These are phyloP conservation scores for Nicotiana knightiana DNA, from an alignment of 257 asterid species.

Conservation along the genomic window DNA sequence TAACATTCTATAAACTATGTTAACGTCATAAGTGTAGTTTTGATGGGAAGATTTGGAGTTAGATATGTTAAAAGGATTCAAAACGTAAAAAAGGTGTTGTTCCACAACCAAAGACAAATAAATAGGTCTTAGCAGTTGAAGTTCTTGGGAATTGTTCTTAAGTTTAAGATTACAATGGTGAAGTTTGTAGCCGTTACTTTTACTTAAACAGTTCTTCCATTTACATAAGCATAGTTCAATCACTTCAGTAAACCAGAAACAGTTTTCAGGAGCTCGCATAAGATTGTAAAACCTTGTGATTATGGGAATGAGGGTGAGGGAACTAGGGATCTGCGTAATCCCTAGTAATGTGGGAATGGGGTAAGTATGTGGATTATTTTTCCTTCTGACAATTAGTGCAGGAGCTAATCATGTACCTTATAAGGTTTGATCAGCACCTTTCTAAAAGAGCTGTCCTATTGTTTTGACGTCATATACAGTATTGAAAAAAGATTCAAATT, in stretches of 20 bases:
- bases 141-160: not conserved
- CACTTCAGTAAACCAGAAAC: not conserved
- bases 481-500: not conserved
- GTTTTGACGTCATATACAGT: not conserved
- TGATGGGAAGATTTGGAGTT: not conserved
- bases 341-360: not conserved
- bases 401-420: not conserved
- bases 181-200: not conserved
- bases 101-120: not conserved
- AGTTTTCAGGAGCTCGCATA: not conserved
- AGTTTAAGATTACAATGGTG: not conserved
- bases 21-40: not conserved
- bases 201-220: not conserved
- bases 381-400: not conserved
- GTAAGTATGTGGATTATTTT: not conserved
- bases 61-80: not conserved
- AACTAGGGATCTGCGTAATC: not conserved
- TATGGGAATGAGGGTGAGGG: not conserved
- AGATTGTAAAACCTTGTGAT: not conserved
- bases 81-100: not conserved
- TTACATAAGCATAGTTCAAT: not conserved
- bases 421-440: not conserved
- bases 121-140: not conserved
- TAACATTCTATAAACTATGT: not conserved
- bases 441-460: not conserved